These are phyloP conservation scores for Thecaphora thlaspeos DNA, from an alignment of 1,284 basidiomycete species.

Conservation along the genomic window DNA sequence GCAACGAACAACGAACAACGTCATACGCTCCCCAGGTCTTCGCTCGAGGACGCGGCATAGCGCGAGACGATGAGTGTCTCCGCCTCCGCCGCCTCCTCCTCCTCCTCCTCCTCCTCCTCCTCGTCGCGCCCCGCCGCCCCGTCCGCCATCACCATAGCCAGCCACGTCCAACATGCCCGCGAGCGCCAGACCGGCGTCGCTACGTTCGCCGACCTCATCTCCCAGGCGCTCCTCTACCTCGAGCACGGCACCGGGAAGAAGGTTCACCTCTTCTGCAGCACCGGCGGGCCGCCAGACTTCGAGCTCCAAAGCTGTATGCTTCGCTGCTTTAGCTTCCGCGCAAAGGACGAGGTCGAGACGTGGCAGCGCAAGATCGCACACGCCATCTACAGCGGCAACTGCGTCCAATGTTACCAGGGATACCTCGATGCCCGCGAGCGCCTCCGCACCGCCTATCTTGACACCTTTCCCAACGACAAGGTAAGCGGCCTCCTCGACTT, in stretches of 20 bases:
- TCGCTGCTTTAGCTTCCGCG: conserved; percentile 35
- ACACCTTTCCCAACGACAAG: conserved; percentile 22
- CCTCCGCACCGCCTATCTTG: conserved; percentile 21
- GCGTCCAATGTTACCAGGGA: conserved; percentile 41
- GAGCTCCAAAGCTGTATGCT: conserved; percentile 47
- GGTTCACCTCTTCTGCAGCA: conserved; percentile 22
- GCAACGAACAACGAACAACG: too few relatives aligned
- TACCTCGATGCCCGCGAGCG: conserved; percentile 29
- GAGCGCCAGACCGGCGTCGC: conserved; percentile 15
- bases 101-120: not conserved
- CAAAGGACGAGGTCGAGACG: conserved; percentile 22
- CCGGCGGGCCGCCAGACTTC: conserved; percentile 29
- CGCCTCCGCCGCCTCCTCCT: too few relatives aligned
- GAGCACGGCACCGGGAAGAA: conserved; percentile 20
- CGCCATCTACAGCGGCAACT: conserved; percentile 25
- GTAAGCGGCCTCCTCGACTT: conserved; percentile 36
- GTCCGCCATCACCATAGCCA: too few relatives aligned
- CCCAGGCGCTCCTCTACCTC: conserved; percentile 26
- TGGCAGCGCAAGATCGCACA: conserved; percentile 26
- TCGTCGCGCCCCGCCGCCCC: too few relatives aligned
- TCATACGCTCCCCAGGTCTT: too few relatives aligned
- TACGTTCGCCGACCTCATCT: conserved; percentile 29
- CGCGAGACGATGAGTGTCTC: too few relatives aligned
- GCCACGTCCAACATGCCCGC: conserved; percentile 14
- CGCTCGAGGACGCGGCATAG: too few relatives aligned